Conservation (phyloP, 2,329 filamentous ascomycete genomes). For the Hymenoscyphus fructigenus region DNA sequence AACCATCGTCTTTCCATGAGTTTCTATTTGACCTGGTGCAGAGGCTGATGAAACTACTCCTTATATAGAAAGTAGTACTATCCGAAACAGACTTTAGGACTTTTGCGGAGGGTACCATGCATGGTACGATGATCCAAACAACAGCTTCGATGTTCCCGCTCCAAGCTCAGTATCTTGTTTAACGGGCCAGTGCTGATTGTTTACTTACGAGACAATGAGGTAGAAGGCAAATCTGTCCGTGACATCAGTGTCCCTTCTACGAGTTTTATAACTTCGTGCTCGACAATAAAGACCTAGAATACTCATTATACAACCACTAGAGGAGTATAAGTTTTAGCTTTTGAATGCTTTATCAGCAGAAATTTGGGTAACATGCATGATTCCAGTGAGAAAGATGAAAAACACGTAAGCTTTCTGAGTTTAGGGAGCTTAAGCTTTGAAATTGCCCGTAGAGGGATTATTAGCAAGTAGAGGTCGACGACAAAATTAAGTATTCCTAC, state of each 20-base stretch:
- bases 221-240: not conserved
- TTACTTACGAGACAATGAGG: not conserved
- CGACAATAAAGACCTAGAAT: not conserved
- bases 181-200: not conserved
- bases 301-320: not conserved
- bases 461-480: not conserved
- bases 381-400: not conserved
- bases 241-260: not conserved
- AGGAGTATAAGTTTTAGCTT: not conserved
- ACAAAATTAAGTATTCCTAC: not conserved
- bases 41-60: too few species aligned
- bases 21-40: too few species aligned
- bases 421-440: not conserved
- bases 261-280: not conserved
- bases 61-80: too few species aligned
- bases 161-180: not conserved
- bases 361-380: not conserved
- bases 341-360: not conserved
- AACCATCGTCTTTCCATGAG: too few species aligned
- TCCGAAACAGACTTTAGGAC: not conserved
- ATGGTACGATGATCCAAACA: not conserved
- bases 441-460: not conserved
- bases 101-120: not conserved
- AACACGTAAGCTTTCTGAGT: not conserved
- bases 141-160: not conserved